Conservation (phyloP, 2,329 filamentous ascomycete genomes). For the Neonectria coccinea region DNA sequence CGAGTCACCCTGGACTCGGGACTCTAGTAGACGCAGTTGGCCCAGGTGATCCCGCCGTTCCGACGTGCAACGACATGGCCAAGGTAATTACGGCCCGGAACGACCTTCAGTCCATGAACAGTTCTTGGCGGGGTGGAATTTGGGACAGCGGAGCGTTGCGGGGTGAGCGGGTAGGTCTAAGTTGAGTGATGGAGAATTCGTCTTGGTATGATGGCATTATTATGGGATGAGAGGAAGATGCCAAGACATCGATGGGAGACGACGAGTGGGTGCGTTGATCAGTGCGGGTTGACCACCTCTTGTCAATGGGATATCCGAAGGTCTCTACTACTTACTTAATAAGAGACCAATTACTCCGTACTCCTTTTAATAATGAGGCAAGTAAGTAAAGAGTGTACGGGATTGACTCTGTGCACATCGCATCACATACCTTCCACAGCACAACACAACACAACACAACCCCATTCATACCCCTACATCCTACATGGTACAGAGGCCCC, state of each 20-base stretch:
- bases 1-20: background rate
- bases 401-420: background rate
- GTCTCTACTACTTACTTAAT: background rate
- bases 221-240: background rate
- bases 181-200: background rate
- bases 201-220: background rate
- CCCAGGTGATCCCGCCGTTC: background rate
- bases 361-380: too few species aligned
- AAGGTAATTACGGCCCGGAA: background rate
- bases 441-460: too few species aligned
- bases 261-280: too few species aligned
- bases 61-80: background rate
- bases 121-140: conserved; percentile 2
- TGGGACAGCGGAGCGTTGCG: background rate
- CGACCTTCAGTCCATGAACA: background rate
- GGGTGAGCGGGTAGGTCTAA: background rate
- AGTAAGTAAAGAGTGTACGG: too few species aligned
- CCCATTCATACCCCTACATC: too few species aligned
- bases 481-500: too few species aligned
- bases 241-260: background rate
- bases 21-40: background rate
- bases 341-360: too few species aligned
- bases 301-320: background rate
- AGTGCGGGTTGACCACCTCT: background rate
- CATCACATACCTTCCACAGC: background rate